These are phyloP conservation scores for Phaeosphaeriaceae sp. DNA, from an alignment of 2,329 filamentous ascomycete species.

Conservation along the genomic window DNA sequence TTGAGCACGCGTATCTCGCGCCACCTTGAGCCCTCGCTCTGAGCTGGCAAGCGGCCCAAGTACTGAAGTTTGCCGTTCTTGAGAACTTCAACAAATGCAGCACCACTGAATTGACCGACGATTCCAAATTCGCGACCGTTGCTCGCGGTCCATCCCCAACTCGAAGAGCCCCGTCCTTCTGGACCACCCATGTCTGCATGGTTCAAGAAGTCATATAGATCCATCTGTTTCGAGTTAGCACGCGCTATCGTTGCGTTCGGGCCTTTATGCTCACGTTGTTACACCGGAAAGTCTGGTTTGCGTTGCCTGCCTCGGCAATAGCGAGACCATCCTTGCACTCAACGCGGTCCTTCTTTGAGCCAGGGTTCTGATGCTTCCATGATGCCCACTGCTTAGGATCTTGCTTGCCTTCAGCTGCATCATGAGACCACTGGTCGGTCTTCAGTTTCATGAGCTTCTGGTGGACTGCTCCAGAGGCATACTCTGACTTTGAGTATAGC, in stretches of 20 bases:
- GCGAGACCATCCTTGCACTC: conserved; percentile 32
- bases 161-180: conserved; percentile 50
- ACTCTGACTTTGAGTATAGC: conserved; percentile 29
- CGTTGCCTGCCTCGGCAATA: conserved; percentile 28
- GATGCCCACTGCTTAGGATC: conserved; percentile 26
- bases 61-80: conserved; percentile 59
- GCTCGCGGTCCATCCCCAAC: conserved; percentile 61
- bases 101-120: conserved; percentile 61
- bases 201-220: conserved; percentile 63
- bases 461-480: conserved; percentile 31
- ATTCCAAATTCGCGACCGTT: conserved; percentile 62
- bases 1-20: conserved; percentile 58
- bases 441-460: conserved; percentile 36
- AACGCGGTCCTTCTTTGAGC: conserved; percentile 25
- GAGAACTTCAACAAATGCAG: conserved; percentile 61
- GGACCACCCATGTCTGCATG: conserved; percentile 61
- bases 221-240: conserved; percentile 49
- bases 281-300: conserved; percentile 34
- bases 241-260: neutral
- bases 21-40: conserved; percentile 56
- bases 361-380: conserved; percentile 19
- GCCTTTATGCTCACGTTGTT: conserved; percentile 20
- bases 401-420: conserved; percentile 26
- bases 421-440: conserved; percentile 31
- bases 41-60: conserved; percentile 58